Percentiles rank a stretch among this genome's conserved stretches.
These are phyloP conservation scores for Chytridiales sp. DNA, from an alignment of 371 early-diverging fungal genomes.

Conservation along the genomic window DNA sequence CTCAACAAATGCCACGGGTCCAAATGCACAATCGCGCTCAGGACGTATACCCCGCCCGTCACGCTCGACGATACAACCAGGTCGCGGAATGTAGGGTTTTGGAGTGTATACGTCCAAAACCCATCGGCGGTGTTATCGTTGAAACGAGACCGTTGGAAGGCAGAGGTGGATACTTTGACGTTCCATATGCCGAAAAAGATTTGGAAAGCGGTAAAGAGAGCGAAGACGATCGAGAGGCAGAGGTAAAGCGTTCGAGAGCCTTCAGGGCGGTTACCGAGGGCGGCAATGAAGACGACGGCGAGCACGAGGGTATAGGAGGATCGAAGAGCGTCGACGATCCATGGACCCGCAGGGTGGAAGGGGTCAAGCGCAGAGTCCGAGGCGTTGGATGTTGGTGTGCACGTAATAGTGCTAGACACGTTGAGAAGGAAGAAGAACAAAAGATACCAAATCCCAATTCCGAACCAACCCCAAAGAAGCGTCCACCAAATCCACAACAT, in stretches of 20 bases:
- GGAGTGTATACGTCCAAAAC: conserved; percentile 10
- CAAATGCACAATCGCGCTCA: conserved; percentile 31
- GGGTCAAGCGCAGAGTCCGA: conserved; percentile 32
- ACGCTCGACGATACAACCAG: conserved; percentile 70
- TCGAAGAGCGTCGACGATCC: conserved; percentile 30
- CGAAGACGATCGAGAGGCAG: conserved; percentile 64
- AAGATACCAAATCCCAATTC: conserved; percentile 49
- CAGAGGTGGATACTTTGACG: conserved; percentile 11
- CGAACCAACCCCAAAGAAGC: conserved; percentile 65
- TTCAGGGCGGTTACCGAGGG: conserved; percentile 87
- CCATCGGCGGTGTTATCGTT: background rate
- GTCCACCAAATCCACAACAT: conserved; percentile 40
- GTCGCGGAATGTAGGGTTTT: conserved; percentile 60
- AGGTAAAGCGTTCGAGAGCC: conserved; percentile 72
- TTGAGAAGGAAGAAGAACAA: conserved; percentile 24
- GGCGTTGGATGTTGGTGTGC: conserved; percentile 19
- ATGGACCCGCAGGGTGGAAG: conserved; percentile 35
- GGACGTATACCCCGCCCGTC: conserved; percentile 75
- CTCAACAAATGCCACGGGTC: conserved; percentile 53
- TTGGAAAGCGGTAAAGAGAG: conserved; percentile 72
- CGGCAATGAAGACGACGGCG: conserved; percentile 70
- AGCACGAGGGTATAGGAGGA: conserved; percentile 38
- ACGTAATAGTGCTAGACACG: background rate
- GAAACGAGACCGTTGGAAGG: background rate
- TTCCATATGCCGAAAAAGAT: conserved; percentile 48